Percentiles rank a stretch among this genome's conserved stretches.
Conservation (phyloP, 495 filamentous ascomycete species). For the Apiosordaria backusii region DNA sequence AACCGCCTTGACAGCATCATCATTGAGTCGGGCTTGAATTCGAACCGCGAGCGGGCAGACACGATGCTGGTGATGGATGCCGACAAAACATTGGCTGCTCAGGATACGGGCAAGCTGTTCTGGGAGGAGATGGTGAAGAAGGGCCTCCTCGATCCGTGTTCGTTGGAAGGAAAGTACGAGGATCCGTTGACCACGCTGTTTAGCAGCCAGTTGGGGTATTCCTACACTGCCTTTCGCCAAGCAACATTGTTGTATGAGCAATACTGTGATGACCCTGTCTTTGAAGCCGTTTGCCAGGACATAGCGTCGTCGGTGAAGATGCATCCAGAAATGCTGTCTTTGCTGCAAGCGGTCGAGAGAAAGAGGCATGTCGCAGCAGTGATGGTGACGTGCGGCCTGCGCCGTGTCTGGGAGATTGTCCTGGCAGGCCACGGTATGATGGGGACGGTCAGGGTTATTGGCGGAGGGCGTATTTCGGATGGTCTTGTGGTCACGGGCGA, state of each 20-base stretch:
- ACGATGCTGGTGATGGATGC: constrained; percentile 56
- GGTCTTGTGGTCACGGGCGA: constrained; percentile 50
- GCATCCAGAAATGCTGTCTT: constrained; percentile 46
- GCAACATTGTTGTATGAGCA: constrained; percentile 56
- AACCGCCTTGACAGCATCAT: constrained; percentile 41
- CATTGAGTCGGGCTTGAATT: not conserved
- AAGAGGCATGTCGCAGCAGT: constrained; percentile 48
- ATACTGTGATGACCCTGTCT: constrained; percentile 37
- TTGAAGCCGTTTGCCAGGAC: constrained; percentile 45
- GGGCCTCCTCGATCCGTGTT: not conserved
- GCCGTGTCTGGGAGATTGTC: constrained; percentile 56
- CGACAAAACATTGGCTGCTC: constrained; percentile 53
- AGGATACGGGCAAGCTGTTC: constrained; percentile 55
- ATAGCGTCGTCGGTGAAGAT: constrained; percentile 47
- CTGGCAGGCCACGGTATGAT: constrained; percentile 47
- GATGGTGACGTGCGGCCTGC: constrained; percentile 57
- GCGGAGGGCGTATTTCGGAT: constrained; percentile 51
- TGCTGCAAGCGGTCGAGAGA: constrained; percentile 40
- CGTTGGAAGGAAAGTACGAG: not conserved
- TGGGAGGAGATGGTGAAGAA: constrained; percentile 38
- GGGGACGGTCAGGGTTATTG: constrained; percentile 50
- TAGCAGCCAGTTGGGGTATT: constrained; percentile 47
- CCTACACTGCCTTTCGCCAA: constrained; percentile 57
- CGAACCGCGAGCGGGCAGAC: constrained; percentile 26
- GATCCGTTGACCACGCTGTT: constrained; percentile 50